These are phyloP conservation scores for Colletotrichum horii DNA, from an alignment of 2,329 filamentous ascomycete genomes.

Conservation along the genomic window DNA sequence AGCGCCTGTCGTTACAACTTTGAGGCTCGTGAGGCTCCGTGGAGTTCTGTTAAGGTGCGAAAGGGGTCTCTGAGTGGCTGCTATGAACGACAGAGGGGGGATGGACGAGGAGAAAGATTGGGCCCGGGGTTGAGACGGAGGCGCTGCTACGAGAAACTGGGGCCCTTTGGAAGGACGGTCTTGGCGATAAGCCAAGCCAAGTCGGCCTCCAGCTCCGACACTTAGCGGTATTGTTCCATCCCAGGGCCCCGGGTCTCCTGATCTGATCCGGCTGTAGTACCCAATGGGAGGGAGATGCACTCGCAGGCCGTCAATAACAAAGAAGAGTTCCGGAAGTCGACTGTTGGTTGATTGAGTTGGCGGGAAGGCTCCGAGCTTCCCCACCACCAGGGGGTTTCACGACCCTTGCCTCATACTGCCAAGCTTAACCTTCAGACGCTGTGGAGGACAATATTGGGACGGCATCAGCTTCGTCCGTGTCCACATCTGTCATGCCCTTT, in stretches of 20 bases:
- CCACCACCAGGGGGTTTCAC: constrained; percentile 18
- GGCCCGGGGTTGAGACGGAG: constrained; percentile 4
- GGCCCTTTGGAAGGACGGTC: background rate
- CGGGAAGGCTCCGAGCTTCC: constrained; percentile 10
- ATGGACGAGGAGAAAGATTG: background rate
- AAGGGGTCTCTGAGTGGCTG: background rate
- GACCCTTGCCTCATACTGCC: constrained; percentile 18
- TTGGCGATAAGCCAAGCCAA: background rate
- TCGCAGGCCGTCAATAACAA: background rate
- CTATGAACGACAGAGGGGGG: background rate
- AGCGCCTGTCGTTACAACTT: background rate
- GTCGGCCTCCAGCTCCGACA: background rate
- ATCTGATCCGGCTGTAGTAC: background rate
- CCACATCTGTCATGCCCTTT: background rate
- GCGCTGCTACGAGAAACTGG: background rate
- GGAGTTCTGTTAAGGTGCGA: background rate
- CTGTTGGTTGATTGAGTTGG: background rate
- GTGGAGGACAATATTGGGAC: background rate
- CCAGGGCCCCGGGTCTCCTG: background rate
- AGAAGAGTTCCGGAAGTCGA: background rate
- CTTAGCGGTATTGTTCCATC: background rate
- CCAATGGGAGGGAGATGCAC: background rate
- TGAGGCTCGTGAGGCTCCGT: constrained; percentile 6
- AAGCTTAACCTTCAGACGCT: constrained; percentile 18
- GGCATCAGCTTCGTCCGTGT: constrained; percentile 4